phyloP scores from a whole-genome alignment of 495 filamentous ascomycete species.

The Daldinia caldariorum region DNA sequence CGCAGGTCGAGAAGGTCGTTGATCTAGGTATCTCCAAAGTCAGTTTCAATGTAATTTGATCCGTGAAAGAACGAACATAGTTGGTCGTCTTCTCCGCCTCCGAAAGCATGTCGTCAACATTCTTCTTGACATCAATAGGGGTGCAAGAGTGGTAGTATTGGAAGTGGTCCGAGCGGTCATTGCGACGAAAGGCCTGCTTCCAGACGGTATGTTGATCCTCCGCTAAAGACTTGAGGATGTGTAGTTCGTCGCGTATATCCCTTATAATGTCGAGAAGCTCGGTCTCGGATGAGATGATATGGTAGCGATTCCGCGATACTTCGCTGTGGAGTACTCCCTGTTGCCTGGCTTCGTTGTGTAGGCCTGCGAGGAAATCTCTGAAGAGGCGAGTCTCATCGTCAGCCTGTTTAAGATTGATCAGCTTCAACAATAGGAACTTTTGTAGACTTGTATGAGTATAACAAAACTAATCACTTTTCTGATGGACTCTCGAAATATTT shows the following conservation, averaged over 20 bases:
- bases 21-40: slow-evolving; percentile 20
- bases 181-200: slow-evolving; percentile 19
- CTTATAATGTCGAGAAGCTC: slow-evolving; percentile 43
- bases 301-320: slow-evolving; percentile 10
- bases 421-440: background rate
- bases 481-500: slow-evolving; percentile 35
- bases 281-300: slow-evolving; percentile 39
- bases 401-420: slow-evolving; percentile 19
- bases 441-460: background rate
- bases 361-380: slow-evolving; percentile 19
- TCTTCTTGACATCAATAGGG: slow-evolving; percentile 39
- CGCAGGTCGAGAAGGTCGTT: slow-evolving; percentile 31
- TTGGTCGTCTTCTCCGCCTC: slow-evolving; percentile 32
- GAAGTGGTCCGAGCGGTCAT: background rate
- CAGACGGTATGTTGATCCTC: slow-evolving; percentile 45
- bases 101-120: slow-evolving; percentile 42
- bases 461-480: slow-evolving; percentile 20
- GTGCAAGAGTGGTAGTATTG: slow-evolving; percentile 27
- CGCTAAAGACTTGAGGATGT: slow-evolving; percentile 47
- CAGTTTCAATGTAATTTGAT: background rate
- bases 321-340: background rate
- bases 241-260: slow-evolving; percentile 48
- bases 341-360: slow-evolving; percentile 1
- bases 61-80: slow-evolving; percentile 19
- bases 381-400: slow-evolving; percentile 24